Evolutionary conservation across 2,329 filamentous ascomycete genomes (phyloP).

Genomic region (Diaporthe vexans): DNA sequence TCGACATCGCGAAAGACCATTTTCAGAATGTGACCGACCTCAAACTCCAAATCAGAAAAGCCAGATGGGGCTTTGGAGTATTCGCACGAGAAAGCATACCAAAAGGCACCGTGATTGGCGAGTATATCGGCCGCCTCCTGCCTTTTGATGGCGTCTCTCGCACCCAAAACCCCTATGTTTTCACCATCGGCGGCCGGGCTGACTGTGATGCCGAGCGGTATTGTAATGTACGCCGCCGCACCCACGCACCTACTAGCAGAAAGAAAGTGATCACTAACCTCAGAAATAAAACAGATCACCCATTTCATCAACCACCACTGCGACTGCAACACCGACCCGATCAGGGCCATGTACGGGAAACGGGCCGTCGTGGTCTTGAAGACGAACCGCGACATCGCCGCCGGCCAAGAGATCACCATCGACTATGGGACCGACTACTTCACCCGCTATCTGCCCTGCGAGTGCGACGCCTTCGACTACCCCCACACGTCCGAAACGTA

Average conservation of each 20-base stretch:
- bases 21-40: background rate
- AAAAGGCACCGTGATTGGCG: constrained; percentile 1
- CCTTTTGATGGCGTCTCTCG: background rate
- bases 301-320: constrained; percentile 36
- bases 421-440: constrained; percentile 24
- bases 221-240: constrained; percentile 7
- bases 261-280: background rate
- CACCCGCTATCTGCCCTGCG: background rate
- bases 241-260: too few species aligned
- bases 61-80: constrained; percentile 14
- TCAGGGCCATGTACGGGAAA: constrained; percentile 14
- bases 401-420: constrained; percentile 21
- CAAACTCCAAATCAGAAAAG: constrained; percentile 10
- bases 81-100: constrained; percentile 20
- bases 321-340: background rate
- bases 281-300: background rate
- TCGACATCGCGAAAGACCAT: background rate
- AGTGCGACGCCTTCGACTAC: background rate
- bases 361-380: constrained; percentile 12
- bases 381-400: constrained; percentile 19
- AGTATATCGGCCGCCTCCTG: constrained; percentile 27
- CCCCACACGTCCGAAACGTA: constrained; percentile 21
- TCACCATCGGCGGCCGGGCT: background rate
- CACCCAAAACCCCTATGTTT: background rate
- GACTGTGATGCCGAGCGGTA: background rate